Percentiles rank a stretch among this genome's conserved stretches.
Evolutionary conservation across 257 asterid genomes (phyloP).

Genomic region (Lycium barbarum): DNA sequence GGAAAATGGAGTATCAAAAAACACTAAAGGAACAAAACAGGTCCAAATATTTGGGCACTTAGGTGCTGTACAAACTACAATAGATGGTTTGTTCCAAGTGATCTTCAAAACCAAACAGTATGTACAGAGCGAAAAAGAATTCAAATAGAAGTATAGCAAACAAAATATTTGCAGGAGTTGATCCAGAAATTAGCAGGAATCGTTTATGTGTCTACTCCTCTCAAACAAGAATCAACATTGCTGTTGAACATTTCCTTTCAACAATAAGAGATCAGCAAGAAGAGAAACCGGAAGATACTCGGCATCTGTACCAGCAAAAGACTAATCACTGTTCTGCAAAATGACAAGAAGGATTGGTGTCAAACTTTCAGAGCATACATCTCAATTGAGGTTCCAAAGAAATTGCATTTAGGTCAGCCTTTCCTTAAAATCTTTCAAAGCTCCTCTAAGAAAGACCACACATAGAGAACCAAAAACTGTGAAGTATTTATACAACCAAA

Average conservation of each 20-base stretch:
- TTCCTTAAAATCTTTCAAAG: neutral
- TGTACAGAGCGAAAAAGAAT: constrained; percentile 21
- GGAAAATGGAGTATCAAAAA: neutral
- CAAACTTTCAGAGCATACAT: constrained; percentile 23
- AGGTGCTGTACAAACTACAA: constrained; percentile 28
- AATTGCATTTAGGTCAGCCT: neutral
- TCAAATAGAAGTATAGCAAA: constrained; percentile 8
- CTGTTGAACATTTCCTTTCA: neutral
- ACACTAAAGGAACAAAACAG: neutral
- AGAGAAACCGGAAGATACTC: neutral
- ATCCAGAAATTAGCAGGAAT: neutral
- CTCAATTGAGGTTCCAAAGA: constrained; percentile 1
- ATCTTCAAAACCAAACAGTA: constrained; percentile 23
- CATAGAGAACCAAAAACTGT: neutral
- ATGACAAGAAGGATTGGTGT: constrained; percentile 20
- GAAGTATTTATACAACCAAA: neutral
- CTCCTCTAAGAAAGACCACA: neutral
- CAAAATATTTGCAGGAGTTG: constrained; percentile 6
- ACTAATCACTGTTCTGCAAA: constrained; percentile 27
- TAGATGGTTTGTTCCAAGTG: constrained; percentile 1
- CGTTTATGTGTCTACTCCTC: constrained; percentile 21
- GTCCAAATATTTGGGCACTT: constrained; percentile 14
- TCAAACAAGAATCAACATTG: constrained; percentile 10
- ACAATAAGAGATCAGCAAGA: constrained; percentile 13
- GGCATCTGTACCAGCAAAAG: constrained; percentile 21